These are phyloP conservation scores for Pelargonium myrrhifolium DNA, from an alignment of 441 rosid species.

Conservation along the genomic window DNA sequence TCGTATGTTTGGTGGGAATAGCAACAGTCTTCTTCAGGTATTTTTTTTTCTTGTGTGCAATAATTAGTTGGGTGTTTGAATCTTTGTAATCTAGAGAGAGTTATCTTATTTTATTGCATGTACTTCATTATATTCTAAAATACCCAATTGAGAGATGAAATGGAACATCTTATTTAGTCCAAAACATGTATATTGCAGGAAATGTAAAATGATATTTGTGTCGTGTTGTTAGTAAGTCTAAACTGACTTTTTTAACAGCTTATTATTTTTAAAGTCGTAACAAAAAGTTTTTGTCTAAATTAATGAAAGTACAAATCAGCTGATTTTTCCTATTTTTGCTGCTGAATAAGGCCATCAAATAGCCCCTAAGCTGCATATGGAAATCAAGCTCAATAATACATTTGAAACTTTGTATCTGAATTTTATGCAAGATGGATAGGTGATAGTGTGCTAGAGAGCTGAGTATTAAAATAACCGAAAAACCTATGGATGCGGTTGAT, in stretches of 20 bases:
- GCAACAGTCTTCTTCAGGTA: slow-evolving; percentile 58
- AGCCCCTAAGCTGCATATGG: background rate
- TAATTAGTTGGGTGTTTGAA: background rate
- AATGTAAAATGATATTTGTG: background rate
- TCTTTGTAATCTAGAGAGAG: background rate
- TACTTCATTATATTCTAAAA: background rate
- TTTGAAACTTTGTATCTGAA: background rate
- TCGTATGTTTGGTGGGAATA: slow-evolving; percentile 51
- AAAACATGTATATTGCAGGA: background rate
- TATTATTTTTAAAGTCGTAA: background rate
- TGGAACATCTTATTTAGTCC: background rate
- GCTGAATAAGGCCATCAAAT: background rate
- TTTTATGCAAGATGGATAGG: no score
- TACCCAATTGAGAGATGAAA: background rate
- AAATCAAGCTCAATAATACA: background rate
- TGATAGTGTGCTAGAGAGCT: no score
- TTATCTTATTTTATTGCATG: background rate
- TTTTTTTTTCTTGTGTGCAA: background rate
- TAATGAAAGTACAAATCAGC: no score
- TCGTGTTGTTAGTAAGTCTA: no score
- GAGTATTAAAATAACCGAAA: no score
- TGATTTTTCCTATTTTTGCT: no score
- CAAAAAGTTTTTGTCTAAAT: no score
- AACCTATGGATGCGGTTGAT: no score
- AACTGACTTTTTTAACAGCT: background rate